Evolutionary conservation across 352 stramenopile genomes (phyloP).

Genomic region (Globisporangium echinulatum): DNA sequence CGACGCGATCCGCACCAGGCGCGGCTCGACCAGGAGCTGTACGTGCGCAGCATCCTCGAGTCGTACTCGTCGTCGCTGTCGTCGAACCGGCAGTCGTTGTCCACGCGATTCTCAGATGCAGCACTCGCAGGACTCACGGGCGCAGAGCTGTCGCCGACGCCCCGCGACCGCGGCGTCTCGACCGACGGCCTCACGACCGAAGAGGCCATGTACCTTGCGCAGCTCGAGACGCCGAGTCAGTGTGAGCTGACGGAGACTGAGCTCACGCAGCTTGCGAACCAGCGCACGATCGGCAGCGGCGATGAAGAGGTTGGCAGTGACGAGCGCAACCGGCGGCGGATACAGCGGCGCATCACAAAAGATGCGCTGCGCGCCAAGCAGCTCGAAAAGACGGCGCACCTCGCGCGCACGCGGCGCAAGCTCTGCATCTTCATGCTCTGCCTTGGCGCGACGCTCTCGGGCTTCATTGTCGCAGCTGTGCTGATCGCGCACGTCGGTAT

Average conservation of each 20-base stretch:
- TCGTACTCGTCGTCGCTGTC: slow-evolving; percentile 70
- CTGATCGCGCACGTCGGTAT: slow-evolving; percentile 50
- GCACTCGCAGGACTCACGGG: slow-evolving; percentile 5
- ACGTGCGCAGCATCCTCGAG: slow-evolving; percentile 68
- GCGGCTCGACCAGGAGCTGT: slow-evolving; percentile 54
- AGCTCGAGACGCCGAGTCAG: slow-evolving; percentile 17
- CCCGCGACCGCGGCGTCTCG: slow-evolving; percentile 8
- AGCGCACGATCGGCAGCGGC: slow-evolving; percentile 12
- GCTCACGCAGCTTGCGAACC: slow-evolving; percentile 9
- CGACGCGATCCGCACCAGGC: slow-evolving; percentile 11
- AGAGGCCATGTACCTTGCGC: slow-evolving; percentile 16
- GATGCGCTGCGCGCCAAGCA: slow-evolving; percentile 52
- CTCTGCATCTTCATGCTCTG: slow-evolving; percentile 52
- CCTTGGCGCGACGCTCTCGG: slow-evolving; percentile 47
- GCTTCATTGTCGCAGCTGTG: slow-evolving; percentile 52
- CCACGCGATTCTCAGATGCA: slow-evolving; percentile 19
- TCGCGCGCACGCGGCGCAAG: slow-evolving; percentile 47
- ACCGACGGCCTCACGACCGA: slow-evolving; percentile 5
- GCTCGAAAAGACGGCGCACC: slow-evolving; percentile 49
- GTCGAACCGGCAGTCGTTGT: slow-evolving; percentile 46
- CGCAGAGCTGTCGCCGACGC: slow-evolving; percentile 14
- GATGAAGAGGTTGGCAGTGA: slow-evolving; percentile 27
- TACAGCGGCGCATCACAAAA: slow-evolving; percentile 46
- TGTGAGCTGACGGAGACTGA: slow-evolving; percentile 5
- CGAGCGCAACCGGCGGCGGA: slow-evolving; percentile 33